phyloP scores from a whole-genome alignment of 2,329 filamentous ascomycete species.

The Colletotrichum phormii region DNA sequence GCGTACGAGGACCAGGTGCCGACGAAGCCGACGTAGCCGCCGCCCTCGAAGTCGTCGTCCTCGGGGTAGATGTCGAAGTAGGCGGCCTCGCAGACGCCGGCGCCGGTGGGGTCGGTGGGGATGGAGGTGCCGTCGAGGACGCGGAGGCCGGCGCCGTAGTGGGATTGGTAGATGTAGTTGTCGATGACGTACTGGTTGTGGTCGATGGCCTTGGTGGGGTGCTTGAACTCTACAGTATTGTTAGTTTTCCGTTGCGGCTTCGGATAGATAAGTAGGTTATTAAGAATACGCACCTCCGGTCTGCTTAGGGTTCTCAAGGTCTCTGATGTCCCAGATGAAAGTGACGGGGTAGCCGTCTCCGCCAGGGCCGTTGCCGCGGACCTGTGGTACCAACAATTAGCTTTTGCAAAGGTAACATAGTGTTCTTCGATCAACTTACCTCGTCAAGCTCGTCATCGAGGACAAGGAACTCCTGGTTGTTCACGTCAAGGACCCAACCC shows the following conservation, averaged over 20 bases:
- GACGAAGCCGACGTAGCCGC: conserved; percentile 53
- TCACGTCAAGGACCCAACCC: conserved; percentile 62
- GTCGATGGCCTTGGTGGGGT: conserved; percentile 54
- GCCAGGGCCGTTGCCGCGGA: conserved; percentile 50
- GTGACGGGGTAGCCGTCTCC: conserved; percentile 59
- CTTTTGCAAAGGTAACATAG: neutral
- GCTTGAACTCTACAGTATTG: conserved; percentile 54
- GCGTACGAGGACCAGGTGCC: conserved; percentile 63
- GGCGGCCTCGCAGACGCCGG: conserved; percentile 56
- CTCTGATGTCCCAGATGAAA: conserved; percentile 62
- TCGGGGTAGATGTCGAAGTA: conserved; percentile 65
- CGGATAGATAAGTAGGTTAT: too few species aligned
- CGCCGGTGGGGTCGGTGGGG: conserved; percentile 56
- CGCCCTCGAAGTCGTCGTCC: conserved; percentile 54
- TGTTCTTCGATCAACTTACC: conserved; percentile 5
- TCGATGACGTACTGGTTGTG: conserved; percentile 62
- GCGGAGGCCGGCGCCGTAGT: conserved; percentile 62
- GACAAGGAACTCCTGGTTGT: conserved; percentile 58
- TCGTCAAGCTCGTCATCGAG: conserved; percentile 68
- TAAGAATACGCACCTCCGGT: conserved; percentile 46
- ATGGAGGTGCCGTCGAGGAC: conserved; percentile 52
- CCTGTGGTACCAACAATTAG: neutral
- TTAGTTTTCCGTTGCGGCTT: conserved; percentile 38
- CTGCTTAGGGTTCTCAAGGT: conserved; percentile 55
- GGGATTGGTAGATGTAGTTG: conserved; percentile 59